Evolutionary conservation across 192 early-diverging fungal species (phyloP), one percentile per base, ranked within the genome.

Genomic region (Coemansia sp.): DNA sequence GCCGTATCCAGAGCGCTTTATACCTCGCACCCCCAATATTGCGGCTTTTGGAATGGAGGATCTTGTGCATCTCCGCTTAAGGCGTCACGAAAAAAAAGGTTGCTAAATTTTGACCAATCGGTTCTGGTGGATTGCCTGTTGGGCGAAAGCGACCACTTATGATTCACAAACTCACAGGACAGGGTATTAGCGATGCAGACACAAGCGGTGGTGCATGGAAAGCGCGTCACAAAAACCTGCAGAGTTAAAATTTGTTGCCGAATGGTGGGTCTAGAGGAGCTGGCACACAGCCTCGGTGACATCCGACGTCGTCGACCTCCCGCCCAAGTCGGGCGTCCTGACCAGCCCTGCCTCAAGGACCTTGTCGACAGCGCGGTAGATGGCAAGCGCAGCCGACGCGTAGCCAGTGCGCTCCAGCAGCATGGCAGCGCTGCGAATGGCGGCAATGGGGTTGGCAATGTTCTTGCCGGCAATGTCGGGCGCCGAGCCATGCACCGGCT

Each of bases 381-480:
- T 92, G 53, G 83, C 77, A 13, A 84, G 63, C 42, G 95, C 92
- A n/a, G 92, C 88, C 7, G 74, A 72, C 2, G 81, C 75, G 61
- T 88, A 84, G 31, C 93, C 92, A 34, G 95, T 82, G 70, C 95
- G 87, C 77, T 94, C 94, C 63, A 99, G 84, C 56, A 99, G 85
- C 80, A 99, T 84, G 56, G 89, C 94, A 24, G 94, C 95, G 60
- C 92, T 94, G 62, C 96, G 92, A 75, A 99, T 95, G 10, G 94
- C 89, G 2, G 96, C 96, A 51, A 99, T 83, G 16, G 96, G 96
- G 82, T 99, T 99, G 33, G 96, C 94, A 74, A 95, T 96, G 69
- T 93, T 91, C 74, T 95, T 90, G 36, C 96, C 96, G 3, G 93
- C 94, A 84, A 99, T 99, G 84, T 99, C 96, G 3, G 96, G 96